Evolutionary conservation across 192 early-diverging fungal genomes (phyloP).

Genomic region (Backusella tarrabulga): DNA sequence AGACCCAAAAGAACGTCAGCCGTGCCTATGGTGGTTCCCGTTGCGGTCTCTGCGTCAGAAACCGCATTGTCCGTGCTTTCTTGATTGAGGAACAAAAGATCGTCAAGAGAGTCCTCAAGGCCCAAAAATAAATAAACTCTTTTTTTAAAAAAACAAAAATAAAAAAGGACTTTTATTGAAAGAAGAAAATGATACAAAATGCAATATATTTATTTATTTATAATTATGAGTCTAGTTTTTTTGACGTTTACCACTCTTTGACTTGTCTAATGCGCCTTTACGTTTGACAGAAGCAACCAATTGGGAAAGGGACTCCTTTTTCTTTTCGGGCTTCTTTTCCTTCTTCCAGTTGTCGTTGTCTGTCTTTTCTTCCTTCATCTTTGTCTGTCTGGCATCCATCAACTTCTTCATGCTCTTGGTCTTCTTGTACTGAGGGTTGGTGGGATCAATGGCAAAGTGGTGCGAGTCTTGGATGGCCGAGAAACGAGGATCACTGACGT

Average conservation of each 20-base stretch:
- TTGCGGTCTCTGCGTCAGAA: slow-evolving; percentile 76
- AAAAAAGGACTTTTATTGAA: neutral
- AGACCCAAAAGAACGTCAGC: slow-evolving; percentile 89
- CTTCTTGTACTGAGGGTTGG: slow-evolving; percentile 91
- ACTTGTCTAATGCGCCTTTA: slow-evolving; percentile 53
- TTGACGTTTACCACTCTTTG: slow-evolving; percentile 27
- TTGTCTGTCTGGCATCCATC: slow-evolving; percentile 54
- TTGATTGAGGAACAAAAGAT: slow-evolving; percentile 99
- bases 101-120: slow-evolving; percentile 98
- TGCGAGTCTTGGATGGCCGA: slow-evolving; percentile 73
- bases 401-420: slow-evolving; percentile 76
- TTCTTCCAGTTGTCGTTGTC: slow-evolving; percentile 30
- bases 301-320: slow-evolving; percentile 47
- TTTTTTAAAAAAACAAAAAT: neutral
- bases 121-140: slow-evolving; percentile 36
- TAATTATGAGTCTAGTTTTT: slow-evolving; percentile 11
- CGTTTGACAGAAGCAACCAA: slow-evolving; percentile 64
- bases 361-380: slow-evolving; percentile 31
- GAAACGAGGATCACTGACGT: slow-evolving; percentile 87
- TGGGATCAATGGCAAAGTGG: slow-evolving; percentile 94
- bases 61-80: slow-evolving; percentile 96
- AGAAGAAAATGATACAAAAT: neutral
- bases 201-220: no score
- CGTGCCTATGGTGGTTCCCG: slow-evolving; percentile 98
- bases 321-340: slow-evolving; percentile 17